Percentiles rank a stretch among this genome's conserved stretches.
phyloP scores from a whole-genome alignment of 768 basidiomycete species.

The Melanogaster broomeanus region DNA sequence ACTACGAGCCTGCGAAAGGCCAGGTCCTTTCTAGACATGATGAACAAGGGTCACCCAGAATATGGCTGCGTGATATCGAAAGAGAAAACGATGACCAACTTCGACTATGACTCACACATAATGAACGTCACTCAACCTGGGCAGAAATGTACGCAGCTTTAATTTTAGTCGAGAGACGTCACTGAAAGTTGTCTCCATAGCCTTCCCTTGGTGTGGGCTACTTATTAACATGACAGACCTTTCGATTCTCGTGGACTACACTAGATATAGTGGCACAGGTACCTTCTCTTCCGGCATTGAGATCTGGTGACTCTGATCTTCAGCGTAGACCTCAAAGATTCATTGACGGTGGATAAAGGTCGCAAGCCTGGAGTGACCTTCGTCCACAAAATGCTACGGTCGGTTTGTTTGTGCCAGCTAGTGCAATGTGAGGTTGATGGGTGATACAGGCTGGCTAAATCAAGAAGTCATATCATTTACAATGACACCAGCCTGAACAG shows the following conservation, averaged over 20 bases:
- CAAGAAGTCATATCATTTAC: slow-evolving; percentile 79
- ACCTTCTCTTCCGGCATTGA: slow-evolving; percentile 18
- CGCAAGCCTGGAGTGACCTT: slow-evolving; percentile 68
- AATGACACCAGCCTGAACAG: slow-evolving; percentile 74
- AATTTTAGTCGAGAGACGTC: background rate
- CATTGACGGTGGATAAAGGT: slow-evolving; percentile 70
- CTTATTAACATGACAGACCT: slow-evolving; percentile 75
- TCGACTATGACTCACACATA: slow-evolving; percentile 60
- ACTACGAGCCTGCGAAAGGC: slow-evolving; percentile 68
- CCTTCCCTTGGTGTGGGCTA: slow-evolving; percentile 94
- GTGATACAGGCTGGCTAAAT: slow-evolving; percentile 59
- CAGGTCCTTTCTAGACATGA: slow-evolving; percentile 65
- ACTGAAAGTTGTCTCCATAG: slow-evolving; percentile 38
- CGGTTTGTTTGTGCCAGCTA: slow-evolving; percentile 22
- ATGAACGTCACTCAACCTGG: slow-evolving; percentile 53
- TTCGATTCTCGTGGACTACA: slow-evolving; percentile 79
- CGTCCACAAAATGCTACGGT: slow-evolving; percentile 75
- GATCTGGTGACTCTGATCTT: background rate
- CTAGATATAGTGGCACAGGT: slow-evolving; percentile 66
- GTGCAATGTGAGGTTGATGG: slow-evolving; percentile 4
- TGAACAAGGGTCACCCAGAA: slow-evolving; percentile 86
- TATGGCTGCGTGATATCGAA: slow-evolving; percentile 91
- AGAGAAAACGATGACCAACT: slow-evolving; percentile 90
- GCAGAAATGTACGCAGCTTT: slow-evolving; percentile 39
- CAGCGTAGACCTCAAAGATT: slow-evolving; percentile 59